These are phyloP conservation scores for Yamadazyma olivae DNA, from an alignment of 805 yeast species.

Conservation along the genomic window DNA sequence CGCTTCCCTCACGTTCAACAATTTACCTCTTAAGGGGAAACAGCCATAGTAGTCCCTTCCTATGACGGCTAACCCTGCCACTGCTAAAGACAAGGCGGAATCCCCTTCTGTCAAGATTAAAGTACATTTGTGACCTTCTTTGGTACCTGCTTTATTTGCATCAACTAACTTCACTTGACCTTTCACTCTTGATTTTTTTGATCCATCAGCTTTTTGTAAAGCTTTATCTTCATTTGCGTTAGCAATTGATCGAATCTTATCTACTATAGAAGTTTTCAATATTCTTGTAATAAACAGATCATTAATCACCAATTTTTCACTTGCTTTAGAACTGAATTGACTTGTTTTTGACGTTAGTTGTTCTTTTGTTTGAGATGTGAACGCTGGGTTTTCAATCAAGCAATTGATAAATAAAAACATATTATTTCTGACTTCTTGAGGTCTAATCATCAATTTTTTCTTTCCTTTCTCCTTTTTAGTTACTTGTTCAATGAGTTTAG, in stretches of 20 bases:
- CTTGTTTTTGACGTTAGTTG: conserved; percentile 85
- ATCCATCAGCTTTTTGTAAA: conserved; percentile 84
- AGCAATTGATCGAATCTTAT: conserved; percentile 79
- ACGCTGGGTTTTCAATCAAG: conserved; percentile 93
- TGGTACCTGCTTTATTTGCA: conserved; percentile 95
- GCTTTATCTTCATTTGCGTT: conserved; percentile 85
- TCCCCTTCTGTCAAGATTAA: conserved; percentile 95
- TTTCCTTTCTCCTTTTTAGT: conserved; percentile 62
- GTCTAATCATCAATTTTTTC: conserved; percentile 68
- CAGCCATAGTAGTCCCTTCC: conserved; percentile 96
- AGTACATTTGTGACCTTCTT: conserved; percentile 88
- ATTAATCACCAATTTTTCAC: conserved; percentile 58
- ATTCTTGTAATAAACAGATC: conserved; percentile 73
- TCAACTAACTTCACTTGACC: conserved; percentile 89
- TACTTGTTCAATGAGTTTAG: conserved; percentile 67
- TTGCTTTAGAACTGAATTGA: conserved; percentile 78
- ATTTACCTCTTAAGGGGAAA: conserved; percentile 92
- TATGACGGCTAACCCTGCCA: conserved; percentile 89
- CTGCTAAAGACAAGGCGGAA: conserved; percentile 90
- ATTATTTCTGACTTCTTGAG: conserved; percentile 84
- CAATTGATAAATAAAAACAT: conserved; percentile 91
- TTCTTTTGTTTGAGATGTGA: conserved; percentile 96
- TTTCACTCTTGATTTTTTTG: conserved; percentile 78
- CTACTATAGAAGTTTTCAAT: conserved; percentile 63
- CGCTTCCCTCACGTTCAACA: conserved; percentile 94